phyloP scores from a whole-genome alignment of 2,329 filamentous ascomycete genomes.

The Sclerotiophoma versabilis region DNA sequence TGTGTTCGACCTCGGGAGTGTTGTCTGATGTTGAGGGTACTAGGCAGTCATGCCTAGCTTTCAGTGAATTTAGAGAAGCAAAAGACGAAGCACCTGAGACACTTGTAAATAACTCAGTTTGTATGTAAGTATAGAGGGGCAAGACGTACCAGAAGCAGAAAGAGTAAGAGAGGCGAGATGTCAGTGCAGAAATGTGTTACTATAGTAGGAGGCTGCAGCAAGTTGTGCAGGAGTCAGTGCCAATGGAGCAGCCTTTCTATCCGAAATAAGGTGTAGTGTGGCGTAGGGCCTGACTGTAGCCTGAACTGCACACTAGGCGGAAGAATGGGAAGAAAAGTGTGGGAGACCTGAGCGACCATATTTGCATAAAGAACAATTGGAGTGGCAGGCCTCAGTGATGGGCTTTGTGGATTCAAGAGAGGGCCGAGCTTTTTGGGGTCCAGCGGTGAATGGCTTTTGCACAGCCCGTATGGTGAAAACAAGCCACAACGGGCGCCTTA shows the following conservation, averaged over 20 bases:
- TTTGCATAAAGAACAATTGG: conserved; percentile 19
- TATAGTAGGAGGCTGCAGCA: conserved; percentile 36
- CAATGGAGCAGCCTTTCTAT: conserved; percentile 34
- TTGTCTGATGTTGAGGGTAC: conserved; percentile 14
- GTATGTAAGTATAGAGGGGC: conserved; percentile 24
- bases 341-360: conserved; percentile 4
- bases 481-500: conserved; percentile 16
- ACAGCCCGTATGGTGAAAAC: conserved; percentile 34
- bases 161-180: conserved; percentile 35
- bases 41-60: conserved; percentile 11
- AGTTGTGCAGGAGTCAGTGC: conserved; percentile 30
- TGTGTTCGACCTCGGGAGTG: background rate
- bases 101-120: conserved; percentile 27
- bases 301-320: conserved; percentile 26
- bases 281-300: conserved; percentile 39
- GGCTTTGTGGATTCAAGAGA: conserved; percentile 33
- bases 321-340: background rate
- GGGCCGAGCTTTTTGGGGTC: conserved; percentile 28
- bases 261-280: conserved; percentile 34
- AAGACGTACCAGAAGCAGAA: conserved; percentile 21
- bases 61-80: conserved; percentile 24
- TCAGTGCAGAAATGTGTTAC: conserved; percentile 31
- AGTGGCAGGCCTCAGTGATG: conserved; percentile 33
- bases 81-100: conserved; percentile 36
- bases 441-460: conserved; percentile 41